Percentiles rank a stretch among this genome's conserved stretches.
phyloP scores from a whole-genome alignment of 108 stramenopile genomes.

The Ochromonas danica region DNA sequence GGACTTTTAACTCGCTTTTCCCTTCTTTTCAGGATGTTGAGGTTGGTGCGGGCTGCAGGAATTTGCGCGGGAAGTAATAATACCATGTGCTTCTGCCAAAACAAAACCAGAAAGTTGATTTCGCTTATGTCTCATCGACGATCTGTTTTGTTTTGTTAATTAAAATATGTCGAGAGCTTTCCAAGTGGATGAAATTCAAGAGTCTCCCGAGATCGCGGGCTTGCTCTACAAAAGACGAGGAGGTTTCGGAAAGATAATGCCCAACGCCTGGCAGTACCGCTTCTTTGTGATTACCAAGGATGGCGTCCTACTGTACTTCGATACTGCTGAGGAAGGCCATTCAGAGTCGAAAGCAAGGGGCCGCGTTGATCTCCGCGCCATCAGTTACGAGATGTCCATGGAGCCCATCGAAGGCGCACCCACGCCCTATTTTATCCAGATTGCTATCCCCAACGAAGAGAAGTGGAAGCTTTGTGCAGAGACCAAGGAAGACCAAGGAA shows the following conservation, averaged over 20 bases:
- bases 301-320: constrained; percentile 24
- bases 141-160: too few relatives aligned
- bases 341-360: constrained; percentile 28
- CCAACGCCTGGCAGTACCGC: constrained; percentile 32
- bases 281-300: constrained; percentile 25
- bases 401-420: constrained; percentile 29
- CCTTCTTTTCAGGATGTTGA: too few relatives aligned
- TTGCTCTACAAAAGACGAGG: constrained; percentile 57
- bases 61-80: too few relatives aligned
- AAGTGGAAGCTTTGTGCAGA: constrained; percentile 31
- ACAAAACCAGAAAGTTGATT: too few relatives aligned
- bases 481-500: background rate
- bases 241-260: constrained; percentile 55
- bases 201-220: constrained; percentile 22
- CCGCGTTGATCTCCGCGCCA: background rate
- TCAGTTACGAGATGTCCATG: background rate
- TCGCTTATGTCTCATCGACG: too few relatives aligned
- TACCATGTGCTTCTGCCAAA: too few relatives aligned
- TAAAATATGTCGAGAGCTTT: too few relatives aligned
- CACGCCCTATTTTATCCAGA: background rate
- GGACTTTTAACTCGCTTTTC: too few relatives aligned
- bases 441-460: constrained; percentile 24
- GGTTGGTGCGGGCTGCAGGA: too few relatives aligned
- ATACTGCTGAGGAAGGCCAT: background rate
- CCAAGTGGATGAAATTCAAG: background rate